A percentile compares a stretch with the other conserved stretches of the same genome.
Conservation (phyloP, 139 green algal genomes). For the Asterochloris sp. region DNA sequence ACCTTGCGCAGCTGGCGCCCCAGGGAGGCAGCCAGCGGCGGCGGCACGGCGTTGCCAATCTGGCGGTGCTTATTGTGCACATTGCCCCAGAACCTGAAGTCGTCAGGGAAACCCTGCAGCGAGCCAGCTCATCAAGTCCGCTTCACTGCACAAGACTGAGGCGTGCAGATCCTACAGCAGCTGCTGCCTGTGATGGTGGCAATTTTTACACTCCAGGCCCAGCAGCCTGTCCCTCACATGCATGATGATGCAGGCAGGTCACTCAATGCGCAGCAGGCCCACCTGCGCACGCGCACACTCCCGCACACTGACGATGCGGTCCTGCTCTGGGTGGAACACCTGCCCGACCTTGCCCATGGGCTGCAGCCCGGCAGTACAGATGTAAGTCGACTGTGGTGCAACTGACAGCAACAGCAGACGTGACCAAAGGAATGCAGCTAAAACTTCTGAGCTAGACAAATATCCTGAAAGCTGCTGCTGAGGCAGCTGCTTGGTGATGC, state of each 20-base stretch:
- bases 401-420: too few relatives aligned
- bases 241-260: neutral
- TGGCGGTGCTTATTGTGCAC: slow-evolving; percentile 83
- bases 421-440: too few relatives aligned
- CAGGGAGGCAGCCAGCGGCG: slow-evolving; percentile 79
- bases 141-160: neutral
- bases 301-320: slow-evolving; percentile 92
- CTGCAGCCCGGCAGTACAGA: neutral
- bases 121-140: neutral
- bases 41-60: slow-evolving; percentile 90
- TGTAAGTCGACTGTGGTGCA: too few relatives aligned
- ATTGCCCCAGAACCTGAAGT: slow-evolving; percentile 77
- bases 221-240: neutral
- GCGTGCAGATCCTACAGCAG: neutral
- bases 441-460: too few relatives aligned
- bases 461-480: too few relatives aligned
- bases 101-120: slow-evolving; percentile 83
- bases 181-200: too few relatives aligned
- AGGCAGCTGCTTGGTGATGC: too few relatives aligned
- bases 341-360: slow-evolving; percentile 92
- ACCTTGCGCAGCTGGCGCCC: slow-evolving; percentile 66
- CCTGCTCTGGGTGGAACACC: slow-evolving; percentile 65
- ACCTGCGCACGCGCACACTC: slow-evolving; percentile 95
- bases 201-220: too few relatives aligned
- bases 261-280: neutral